Evolutionary conservation across 768 basidiomycete species (phyloP), one percentile per base, ranked within the genome.

Genomic region (Crepidotus variabilis): DNA sequence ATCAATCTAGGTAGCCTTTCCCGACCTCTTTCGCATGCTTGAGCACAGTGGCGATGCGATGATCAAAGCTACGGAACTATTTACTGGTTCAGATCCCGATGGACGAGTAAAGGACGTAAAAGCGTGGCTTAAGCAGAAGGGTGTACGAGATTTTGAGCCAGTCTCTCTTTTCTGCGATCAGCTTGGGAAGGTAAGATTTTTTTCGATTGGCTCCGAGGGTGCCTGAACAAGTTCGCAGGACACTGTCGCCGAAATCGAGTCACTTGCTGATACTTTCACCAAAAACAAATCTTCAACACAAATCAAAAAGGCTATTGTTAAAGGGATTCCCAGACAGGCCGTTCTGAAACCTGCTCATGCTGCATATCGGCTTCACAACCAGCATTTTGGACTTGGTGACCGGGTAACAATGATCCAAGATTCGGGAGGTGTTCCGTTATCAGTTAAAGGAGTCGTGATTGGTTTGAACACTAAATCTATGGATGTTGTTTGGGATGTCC

Each of bases 381-480:
- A 98, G 69, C 75, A 72, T 11, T 99, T 98, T 67, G 75, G 79
- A 0, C 79, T 98, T 6, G 96, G 96, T 11, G 96, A 99, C 70
- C 82, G 97, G 10, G 95, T 98, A 35, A 90, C 88, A 16, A 97
- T 96, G 91, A 94, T 98, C 1, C 89, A 92, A 63, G 97, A 98
- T 67, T 87, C 94, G 0, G 95, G 95, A 24, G 86, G 88, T 33
- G 95, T 98, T 0, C 94, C 95, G 1, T 76, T 98, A 13, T 85
- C 87, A 0, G 88, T 87, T 51, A 98, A 96, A 72, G 97, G 97
- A 20, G 92, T 96, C 14, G 94, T 98, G 22, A 83, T 98, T 52
- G 92, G 95, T 13, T 72, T 99, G 64, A 92, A 87, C 63, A 73
- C 87, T 2, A 90, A 88, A 66, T 84, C 88, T 2, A 89, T 98